Evolutionary conservation across 1,139 yeast genomes (phyloP).

Genomic region (Pichia sp.): DNA sequence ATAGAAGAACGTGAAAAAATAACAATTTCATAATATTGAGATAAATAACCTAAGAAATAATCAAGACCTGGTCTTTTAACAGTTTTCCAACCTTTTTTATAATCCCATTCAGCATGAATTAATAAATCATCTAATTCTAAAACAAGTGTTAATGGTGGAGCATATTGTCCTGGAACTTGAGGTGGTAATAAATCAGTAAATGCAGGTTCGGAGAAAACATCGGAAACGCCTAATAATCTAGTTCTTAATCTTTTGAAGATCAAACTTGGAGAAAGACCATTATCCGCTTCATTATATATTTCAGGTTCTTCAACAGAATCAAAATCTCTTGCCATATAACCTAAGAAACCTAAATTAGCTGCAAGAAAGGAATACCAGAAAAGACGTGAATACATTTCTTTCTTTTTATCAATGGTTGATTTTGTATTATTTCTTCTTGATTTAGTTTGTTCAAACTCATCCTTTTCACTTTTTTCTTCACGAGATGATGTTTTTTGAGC

Average conservation of each 20-base stretch:
- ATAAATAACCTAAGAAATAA: slow-evolving; percentile 88
- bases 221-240: slow-evolving; percentile 69
- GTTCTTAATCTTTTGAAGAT: slow-evolving; percentile 63
- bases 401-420: slow-evolving; percentile 61
- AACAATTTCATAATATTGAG: slow-evolving; percentile 94
- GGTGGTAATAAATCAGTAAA: slow-evolving; percentile 89
- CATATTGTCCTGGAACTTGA: slow-evolving; percentile 86
- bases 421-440: slow-evolving; percentile 48
- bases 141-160: slow-evolving; percentile 87
- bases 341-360: slow-evolving; percentile 56
- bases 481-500: background rate
- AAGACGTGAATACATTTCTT: slow-evolving; percentile 63
- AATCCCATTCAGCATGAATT: slow-evolving; percentile 88
- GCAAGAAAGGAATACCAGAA: slow-evolving; percentile 61
- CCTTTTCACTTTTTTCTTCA: slow-evolving; percentile 10
- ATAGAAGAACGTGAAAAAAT: slow-evolving; percentile 79
- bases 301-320: slow-evolving; percentile 65
- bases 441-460: slow-evolving; percentile 29
- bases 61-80: slow-evolving; percentile 98
- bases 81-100: slow-evolving; percentile 94
- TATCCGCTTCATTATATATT: slow-evolving; percentile 43
- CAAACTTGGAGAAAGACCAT: slow-evolving; percentile 64
- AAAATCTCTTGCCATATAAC: slow-evolving; percentile 82
- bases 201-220: slow-evolving; percentile 88
- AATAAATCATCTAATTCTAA: slow-evolving; percentile 83